Base-by-base conservation (phyloP, 1,139 yeast species). In the Blastobotrys buckinghamii region DNA sequence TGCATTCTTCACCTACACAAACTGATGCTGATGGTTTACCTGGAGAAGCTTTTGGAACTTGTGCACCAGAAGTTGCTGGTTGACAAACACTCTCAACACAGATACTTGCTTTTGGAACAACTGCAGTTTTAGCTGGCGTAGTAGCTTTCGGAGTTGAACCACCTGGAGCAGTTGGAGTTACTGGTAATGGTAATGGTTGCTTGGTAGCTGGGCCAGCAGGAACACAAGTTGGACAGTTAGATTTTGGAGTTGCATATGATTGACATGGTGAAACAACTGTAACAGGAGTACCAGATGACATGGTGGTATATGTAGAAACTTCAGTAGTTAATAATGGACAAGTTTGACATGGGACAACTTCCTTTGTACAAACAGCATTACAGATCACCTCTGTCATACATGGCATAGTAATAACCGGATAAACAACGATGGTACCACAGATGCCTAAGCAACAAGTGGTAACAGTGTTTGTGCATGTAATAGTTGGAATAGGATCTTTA, bases 401-500 rank as follows among this genome's bases (percentile, higher is more conserved):
- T 41, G 64, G 62, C 26, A 57, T 53, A 33, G 51, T 27, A 41
- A 55, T 40, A 24, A 59, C 56, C 12, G 59, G 53, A 20, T 59
- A 49, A 16, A 49, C 47, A 19, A 59, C 57, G 10, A 47, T 39
- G 7, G 61, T 49, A 22, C 54, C 47, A 51, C 64, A 62, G 34
- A 53, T 55, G 32, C 59, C 55, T 24, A 54, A 45, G 43, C 60
- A 55, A 53, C 66, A 65, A 39, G 51, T 56, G 26, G 62, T 57
- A 39, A 59, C 54, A 20, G 59, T 56, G 50, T 57, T 59, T 30
- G 59, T 57, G 19, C 57, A 54, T 26, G 42, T 39, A 29, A 39
- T 32, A 16, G 33, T 17, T 15, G 32, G 32, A 12, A 29, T 9
- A 6, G 32, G 32, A 13, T 29, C 32, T 12, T 39, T 17, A 10